phyloP scores from a whole-genome alignment of 2,329 filamentous ascomycete genomes.

The Talaromyces sp. region DNA sequence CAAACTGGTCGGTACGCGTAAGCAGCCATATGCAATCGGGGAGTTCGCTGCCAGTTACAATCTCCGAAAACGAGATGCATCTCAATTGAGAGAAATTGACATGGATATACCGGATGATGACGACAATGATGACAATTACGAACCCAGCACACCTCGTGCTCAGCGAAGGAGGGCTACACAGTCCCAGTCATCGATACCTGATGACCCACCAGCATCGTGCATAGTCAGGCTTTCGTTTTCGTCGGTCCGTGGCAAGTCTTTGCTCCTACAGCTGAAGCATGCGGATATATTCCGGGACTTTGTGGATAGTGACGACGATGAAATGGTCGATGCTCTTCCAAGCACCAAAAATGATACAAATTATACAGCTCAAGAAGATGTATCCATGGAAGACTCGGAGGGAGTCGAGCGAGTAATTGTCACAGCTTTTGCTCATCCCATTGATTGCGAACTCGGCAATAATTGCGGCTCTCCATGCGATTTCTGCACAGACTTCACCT shows the following conservation, averaged over 20 bases:
- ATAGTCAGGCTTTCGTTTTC: neutral
- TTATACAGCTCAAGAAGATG: neutral
- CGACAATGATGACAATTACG: neutral
- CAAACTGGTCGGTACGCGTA: constrained; percentile 27
- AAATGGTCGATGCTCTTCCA: neutral
- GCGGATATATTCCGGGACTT: neutral
- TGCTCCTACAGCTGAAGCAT: constrained; percentile 5
- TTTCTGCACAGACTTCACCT: constrained; percentile 40
- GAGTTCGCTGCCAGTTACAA: constrained; percentile 18
- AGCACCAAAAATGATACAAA: neutral
- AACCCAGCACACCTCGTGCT: neutral
- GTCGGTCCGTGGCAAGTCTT: constrained; percentile 5
- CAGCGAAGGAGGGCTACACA: neutral
- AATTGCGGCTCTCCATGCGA: constrained; percentile 29
- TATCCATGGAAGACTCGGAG: constrained; percentile 14
- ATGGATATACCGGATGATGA: constrained; percentile 11
- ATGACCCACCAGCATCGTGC: neutral
- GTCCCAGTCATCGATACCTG: neutral
- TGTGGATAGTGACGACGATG: neutral
- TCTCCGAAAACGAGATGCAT: constrained; percentile 17
- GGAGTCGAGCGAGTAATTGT: neutral
- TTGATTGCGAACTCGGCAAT: constrained; percentile 13
- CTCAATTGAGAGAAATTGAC: neutral
- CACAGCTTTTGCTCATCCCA: constrained; percentile 11
- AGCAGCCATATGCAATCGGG: constrained; percentile 18